Evolutionary conservation across 2,329 filamentous ascomycete species (phyloP), one percentile per base, ranked within the genome.

Genomic region (Colletotrichum graminicola): DNA sequence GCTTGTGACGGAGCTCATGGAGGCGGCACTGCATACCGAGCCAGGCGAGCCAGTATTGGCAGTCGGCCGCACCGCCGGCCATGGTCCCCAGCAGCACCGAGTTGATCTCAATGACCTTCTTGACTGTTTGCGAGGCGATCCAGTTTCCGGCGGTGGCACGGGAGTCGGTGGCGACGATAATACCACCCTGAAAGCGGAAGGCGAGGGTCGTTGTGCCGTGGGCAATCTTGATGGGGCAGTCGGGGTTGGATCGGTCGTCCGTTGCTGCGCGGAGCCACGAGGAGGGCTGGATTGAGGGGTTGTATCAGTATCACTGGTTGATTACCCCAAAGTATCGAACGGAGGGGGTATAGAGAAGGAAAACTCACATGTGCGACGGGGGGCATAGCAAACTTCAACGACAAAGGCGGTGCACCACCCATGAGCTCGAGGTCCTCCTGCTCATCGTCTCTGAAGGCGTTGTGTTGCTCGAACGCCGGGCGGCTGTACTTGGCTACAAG

Each of bases 71-170:
- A 84, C 96, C 96, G 83, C 96, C 96, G 74, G 96, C 96, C 95
- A 99, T 97, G 76, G 96, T 99, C 75, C 96, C 96, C 79, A 99
- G 85, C 83, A 99, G 88, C 83, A 92, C 93, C 84, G 88, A 94
- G 87, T 97, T 97, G 88, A 97, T 97, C 88, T 97, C 94, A 80
- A 99, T 98, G 77, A 99, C 96, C 89, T 99, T 99, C 91, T 99
- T 99, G 80, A 99, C 96, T 65, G 96, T 99, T 88, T 99, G 96
- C 85, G 94, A 97, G 76, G 96, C 96, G 84, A 99, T 99, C 96
- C 96, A 99, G 89, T 96, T 97, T 79, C 96, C 96, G 39, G 96
- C 95, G 59, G 96, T 97, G 72, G 96, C 96, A 85, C 96, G 91
- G 72, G 96, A 99, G 85, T 99, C 96, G 71, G 96, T 99, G 66